Conservation (phyloP, 2,329 filamentous ascomycete genomes). For the Fusarium citri region DNA sequence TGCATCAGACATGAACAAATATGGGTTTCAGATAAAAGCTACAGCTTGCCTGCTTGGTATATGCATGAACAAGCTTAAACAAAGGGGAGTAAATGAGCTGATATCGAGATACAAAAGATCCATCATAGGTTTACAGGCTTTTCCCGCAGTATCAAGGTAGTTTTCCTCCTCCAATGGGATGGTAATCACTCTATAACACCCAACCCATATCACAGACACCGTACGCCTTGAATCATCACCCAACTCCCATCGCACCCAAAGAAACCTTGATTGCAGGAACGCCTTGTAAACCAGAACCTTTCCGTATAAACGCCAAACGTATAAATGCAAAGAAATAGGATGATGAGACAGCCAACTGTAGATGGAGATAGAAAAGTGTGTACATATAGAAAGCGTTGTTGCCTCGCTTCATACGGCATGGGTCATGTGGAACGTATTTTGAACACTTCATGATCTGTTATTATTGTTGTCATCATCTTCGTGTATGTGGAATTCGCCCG, state of each 20-base stretch:
- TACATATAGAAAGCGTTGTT: slow-evolving; percentile 9
- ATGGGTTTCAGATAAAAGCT: neutral
- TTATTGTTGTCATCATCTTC: slow-evolving; percentile 50
- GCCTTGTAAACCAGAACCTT: slow-evolving; percentile 25
- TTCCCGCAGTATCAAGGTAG: slow-evolving; percentile 23
- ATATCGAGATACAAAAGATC: slow-evolving; percentile 35
- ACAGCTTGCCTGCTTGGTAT: slow-evolving; percentile 20
- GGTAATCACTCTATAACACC: neutral
- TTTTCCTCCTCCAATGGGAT: neutral
- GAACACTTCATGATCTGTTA: slow-evolving; percentile 27
- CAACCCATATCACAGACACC: slow-evolving; percentile 2
- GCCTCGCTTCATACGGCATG: slow-evolving; percentile 18
- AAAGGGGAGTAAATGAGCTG: slow-evolving; percentile 28
- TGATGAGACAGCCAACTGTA: slow-evolving; percentile 10
- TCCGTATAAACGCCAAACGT: slow-evolving; percentile 27
- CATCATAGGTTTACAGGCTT: slow-evolving; percentile 17
- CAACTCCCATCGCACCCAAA: neutral
- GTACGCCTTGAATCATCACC: slow-evolving; percentile 3
- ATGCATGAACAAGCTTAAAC: slow-evolving; percentile 25
- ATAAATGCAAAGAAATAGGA: slow-evolving; percentile 8
- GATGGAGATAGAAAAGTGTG: slow-evolving; percentile 1
- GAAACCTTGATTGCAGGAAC: slow-evolving; percentile 25
- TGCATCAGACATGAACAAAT: neutral
- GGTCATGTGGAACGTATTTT: slow-evolving; percentile 8
- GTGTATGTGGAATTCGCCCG: slow-evolving; percentile 54